Evolutionary conservation across 257 asterid genomes (phyloP), one percentile per base, ranked within the genome.

Genomic region (Solanum habrochaites): DNA sequence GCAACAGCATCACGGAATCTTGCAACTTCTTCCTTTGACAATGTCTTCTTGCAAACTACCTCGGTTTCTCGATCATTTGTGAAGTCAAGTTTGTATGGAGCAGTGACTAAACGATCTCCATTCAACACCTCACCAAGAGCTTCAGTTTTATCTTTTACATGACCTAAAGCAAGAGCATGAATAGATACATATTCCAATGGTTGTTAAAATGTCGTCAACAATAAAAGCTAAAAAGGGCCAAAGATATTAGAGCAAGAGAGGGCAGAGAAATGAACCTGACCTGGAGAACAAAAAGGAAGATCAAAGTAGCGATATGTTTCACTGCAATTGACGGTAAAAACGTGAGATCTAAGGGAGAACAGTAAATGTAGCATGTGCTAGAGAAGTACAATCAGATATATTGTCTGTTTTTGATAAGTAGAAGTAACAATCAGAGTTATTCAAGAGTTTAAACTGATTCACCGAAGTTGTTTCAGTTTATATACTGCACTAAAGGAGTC

Each of bases 211-310:
- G 21, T 16, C 49, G 25, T 70, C 64, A 71, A 71, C 29, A 69
- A 71, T 35, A 47, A 64, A 64, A 64, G 40, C 8, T 84, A 40
- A 64, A 84, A 84, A n/a, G 40, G 39, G 29, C 40, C 75, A 27
- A 15, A 58, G 27, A 62, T 40, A 64, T 64, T n/a, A 66, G 49
- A 32, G 42, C 40, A 45, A 40, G 21, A 85, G 32, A 85, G 35
- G 47, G 45, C 49, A 27, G 47, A 32, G 69, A 70, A 60, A 85
- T 85, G 72, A 85, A 4, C 25, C 83, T 85, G 35, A 91, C 94
- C 94, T 88, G 94, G 93, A 56, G 88, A 71, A 86, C 94, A 92
- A 87, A 92, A 92, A 23, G 94, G 94, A 84, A 92, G 94, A 83
- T 92, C 94, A 27, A 92, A 92, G 58, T 87, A 92, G 27, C 94